Conservation (phyloP, 306 rosid species). For the Glycine latifolia region DNA sequence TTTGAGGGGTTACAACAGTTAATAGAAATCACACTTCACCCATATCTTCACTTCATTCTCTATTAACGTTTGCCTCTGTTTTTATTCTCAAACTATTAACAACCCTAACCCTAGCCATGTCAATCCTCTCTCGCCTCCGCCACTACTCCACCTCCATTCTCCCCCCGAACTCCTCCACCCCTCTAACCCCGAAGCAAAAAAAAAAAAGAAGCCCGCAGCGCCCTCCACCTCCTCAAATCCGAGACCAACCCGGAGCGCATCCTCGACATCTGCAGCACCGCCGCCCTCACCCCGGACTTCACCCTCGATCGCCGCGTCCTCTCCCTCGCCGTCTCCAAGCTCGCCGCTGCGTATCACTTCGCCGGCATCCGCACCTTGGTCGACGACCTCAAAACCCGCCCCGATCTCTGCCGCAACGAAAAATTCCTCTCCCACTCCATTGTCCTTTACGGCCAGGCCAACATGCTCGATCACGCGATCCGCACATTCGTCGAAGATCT, state of each 20-base stretch:
- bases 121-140: constrained; percentile 68
- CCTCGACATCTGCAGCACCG: constrained; percentile 79
- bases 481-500: constrained; percentile 57
- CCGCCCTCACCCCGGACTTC: constrained; percentile 68
- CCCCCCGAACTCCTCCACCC: constrained; percentile 56
- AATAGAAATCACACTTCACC: too few species aligned
- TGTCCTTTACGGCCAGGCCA: constrained; percentile 80
- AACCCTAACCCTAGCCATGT: constrained; percentile 57
- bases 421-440: constrained; percentile 71
- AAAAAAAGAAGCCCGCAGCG: constrained; percentile 59
- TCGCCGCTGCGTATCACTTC: constrained; percentile 62
- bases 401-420: constrained; percentile 60
- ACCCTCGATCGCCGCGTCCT: constrained; percentile 74
- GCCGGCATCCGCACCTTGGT: constrained; percentile 65
- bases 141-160: constrained; percentile 62
- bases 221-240: constrained; percentile 65
- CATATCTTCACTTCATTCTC: too few species aligned
- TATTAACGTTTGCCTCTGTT: too few species aligned
- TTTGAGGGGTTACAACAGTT: too few species aligned
- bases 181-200: constrained; percentile 61
- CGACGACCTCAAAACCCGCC: constrained; percentile 62
- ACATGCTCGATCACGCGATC: constrained; percentile 70
- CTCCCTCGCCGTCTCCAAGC: constrained; percentile 69
- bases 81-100: background rate
- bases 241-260: constrained; percentile 75